Evolutionary conservation across 2,329 filamentous ascomycete species (phyloP), one percentile per base, ranked within the genome.

Genomic region (Apiospora kogelbergensis): DNA sequence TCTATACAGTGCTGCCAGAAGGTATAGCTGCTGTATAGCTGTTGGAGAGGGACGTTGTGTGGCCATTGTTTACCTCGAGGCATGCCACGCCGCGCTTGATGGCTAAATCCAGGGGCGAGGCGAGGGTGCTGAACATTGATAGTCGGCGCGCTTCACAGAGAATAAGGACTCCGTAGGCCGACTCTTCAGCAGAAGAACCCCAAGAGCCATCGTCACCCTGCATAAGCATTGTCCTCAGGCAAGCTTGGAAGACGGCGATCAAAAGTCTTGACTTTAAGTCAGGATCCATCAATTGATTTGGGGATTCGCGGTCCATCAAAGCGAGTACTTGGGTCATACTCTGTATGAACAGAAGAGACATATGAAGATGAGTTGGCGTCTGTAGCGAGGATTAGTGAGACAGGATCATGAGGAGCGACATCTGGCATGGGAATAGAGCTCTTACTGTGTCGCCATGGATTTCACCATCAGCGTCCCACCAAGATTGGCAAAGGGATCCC

Each of bases 401-500:
- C 30, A 37, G 13, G 24, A 13, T n/a, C n/a, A 9, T 17, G 24
- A 20, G 20, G 6, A 46, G 44, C 44, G 6, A 22, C 20, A 46
- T 22, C 6, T 22, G 20, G 44, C 20, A 46, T n/a, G 20, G 44
- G 44, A 46, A 46, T 2, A 37, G 41, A 48, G 30, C 17, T 73
- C 73, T 42, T 72, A 77, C 75, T 75, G 75, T 76, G 72, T 78
- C 76, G 67, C 77, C 76, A 17, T 67, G 63, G 26, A 77, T 70
- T 60, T 69, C 66, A 42, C 71, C 69, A 57, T 76, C 72, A 0
- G 69, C 66, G 9, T 69, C 67, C 70, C 72, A 74, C 73, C 74
- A 77, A 13, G 72, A 71, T 57, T 75, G 71, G 40, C 74, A 72
- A 6, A 78, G 70, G 66, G 76, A 78, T 13, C 65, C 69, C 37